Evolutionary conservation across 371 early-diverging fungal species (phyloP), one percentile per base, ranked within the genome.

Genomic region (Syncephalis fuscata): DNA sequence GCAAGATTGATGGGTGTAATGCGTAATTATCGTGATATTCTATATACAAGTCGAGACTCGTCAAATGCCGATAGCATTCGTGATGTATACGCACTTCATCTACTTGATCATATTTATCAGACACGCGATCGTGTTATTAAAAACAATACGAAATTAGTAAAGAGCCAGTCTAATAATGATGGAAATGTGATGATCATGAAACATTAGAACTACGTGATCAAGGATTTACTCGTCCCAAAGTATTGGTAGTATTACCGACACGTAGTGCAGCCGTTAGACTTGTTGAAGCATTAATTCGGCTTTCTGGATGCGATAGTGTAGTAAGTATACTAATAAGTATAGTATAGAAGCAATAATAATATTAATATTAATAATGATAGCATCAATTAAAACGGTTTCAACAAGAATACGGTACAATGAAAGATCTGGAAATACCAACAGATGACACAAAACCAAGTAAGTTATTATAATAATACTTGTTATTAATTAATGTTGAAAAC

Each of bases 181-280:
- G 7, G 32, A 32, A 4, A 7, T 56, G 62, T 45, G 62, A 70
- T 48, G 59, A 63, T 49, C 54, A 54, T 47, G 67, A 69, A 46
- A 42, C 66, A 55, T 60, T 82, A 19, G 95, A 93, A 49, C 60
- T 75, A 27, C 78, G 88, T 15, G 98, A 98, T 57, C 93, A 91
- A 59, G 94, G 94, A 20, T 98, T 88, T 48, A 93, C 95, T 4
- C 71, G 95, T 8, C 92, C 98, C 10, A 83, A 80, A 48, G 90
- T 92, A 1, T 64, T 98, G 52, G 79, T 98, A 48, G 52, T 98
- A 0, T 45, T 85, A 21, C 98, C 98, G 0, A 88, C 89, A 64
- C 76, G 85, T 54, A 86, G 88, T 54, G 63, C 72, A 0, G 94
- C 85, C 0, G 73, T 82, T 39, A 75, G 84, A 39, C 58, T 94